Conservation (phyloP, 2,329 filamentous ascomycete genomes). For the Diplodia sapinea region DNA sequence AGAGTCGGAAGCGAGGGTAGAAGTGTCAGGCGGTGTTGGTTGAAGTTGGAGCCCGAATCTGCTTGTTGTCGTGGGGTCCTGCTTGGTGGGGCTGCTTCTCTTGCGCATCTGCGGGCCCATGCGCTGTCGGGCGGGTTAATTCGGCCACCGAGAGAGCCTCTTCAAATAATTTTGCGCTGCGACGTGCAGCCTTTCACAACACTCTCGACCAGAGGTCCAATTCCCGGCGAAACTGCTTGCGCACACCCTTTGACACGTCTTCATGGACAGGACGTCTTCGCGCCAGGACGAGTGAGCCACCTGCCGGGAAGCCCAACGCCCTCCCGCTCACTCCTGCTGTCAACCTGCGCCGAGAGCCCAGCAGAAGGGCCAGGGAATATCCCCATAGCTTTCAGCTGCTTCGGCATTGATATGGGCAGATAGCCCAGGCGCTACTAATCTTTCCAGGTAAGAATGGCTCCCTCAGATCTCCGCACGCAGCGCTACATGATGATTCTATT, state of each 20-base stretch:
- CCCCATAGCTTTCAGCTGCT: neutral
- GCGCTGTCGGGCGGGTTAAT: constrained; percentile 16
- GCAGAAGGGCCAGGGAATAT: neutral
- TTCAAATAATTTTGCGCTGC: constrained; percentile 25
- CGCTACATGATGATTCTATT: constrained; percentile 34
- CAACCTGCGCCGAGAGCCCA: no score
- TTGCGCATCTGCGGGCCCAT: constrained; percentile 4
- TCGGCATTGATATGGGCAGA: neutral
- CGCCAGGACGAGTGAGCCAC: neutral
- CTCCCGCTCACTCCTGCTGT: no score
- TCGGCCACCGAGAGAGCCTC: constrained; percentile 28
- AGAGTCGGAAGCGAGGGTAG: neutral
- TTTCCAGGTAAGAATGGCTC: constrained; percentile 36
- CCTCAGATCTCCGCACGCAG: constrained; percentile 14
- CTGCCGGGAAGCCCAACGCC: neutral
- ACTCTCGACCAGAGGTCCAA: neutral
- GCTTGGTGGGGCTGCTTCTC: constrained; percentile 30
- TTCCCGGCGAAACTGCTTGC: no score
- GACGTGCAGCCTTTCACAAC: neutral
- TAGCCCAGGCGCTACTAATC: neutral
- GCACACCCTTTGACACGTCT: neutral
- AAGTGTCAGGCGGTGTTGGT: constrained; percentile 21
- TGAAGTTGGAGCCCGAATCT: constrained; percentile 30
- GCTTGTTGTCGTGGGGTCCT: constrained; percentile 29
- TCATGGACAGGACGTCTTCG: neutral